Evolutionary conservation across 2,329 filamentous ascomycete genomes (phyloP).

Genomic region (Cytospora piceae): DNA sequence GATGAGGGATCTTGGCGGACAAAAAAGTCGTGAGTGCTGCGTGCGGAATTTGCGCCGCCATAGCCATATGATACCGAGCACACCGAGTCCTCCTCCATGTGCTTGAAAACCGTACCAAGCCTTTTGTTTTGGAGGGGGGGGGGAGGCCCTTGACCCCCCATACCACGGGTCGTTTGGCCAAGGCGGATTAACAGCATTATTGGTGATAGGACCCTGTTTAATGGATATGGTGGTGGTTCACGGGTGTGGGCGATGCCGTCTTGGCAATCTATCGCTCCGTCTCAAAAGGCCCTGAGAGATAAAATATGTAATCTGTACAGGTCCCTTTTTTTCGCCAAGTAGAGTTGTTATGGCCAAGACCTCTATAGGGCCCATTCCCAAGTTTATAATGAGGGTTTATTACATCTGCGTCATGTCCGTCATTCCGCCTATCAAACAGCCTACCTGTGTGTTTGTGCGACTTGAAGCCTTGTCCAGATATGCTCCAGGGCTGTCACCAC

Average conservation of each 20-base stretch:
- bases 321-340: background rate
- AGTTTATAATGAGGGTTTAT: background rate
- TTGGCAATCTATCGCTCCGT: background rate
- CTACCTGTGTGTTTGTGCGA: background rate
- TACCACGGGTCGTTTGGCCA: background rate
- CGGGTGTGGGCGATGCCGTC: background rate
- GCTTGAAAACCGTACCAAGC: too few relatives aligned
- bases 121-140: too few relatives aligned
- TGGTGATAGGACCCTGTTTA: background rate
- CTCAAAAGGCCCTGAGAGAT: too few relatives aligned
- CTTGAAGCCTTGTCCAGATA: background rate
- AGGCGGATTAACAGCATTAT: background rate
- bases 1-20: background rate
- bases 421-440: background rate
- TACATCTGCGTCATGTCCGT: background rate
- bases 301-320: background rate
- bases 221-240: background rate
- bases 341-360: background rate
- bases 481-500: background rate
- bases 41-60: slow-evolving; percentile 21
- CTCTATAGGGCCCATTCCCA: background rate
- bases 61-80: too few relatives aligned
- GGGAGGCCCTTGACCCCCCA: background rate
- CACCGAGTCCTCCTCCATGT: too few relatives aligned
- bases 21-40: slow-evolving; percentile 1